phyloP scores from a whole-genome alignment of 306 rosid species.

The Bauhinia variegata region DNA sequence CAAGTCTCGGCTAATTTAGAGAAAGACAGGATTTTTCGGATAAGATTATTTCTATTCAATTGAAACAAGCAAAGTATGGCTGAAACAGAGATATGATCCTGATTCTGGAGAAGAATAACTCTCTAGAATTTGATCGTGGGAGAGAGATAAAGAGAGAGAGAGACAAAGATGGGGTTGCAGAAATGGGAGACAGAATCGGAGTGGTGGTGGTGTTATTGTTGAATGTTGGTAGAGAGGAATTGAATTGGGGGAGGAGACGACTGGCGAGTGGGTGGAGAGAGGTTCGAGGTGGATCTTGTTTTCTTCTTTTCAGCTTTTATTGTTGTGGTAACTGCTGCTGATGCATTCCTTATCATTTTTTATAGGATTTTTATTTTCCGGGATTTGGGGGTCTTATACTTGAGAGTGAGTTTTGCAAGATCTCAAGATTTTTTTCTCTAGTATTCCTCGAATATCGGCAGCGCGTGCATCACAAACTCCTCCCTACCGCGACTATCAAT shows the following conservation, averaged over 20 bases:
- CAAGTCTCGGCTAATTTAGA: background rate
- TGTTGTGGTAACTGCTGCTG: conserved; percentile 37
- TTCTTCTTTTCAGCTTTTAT: conserved; percentile 58
- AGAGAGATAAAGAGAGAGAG: conserved; percentile 2
- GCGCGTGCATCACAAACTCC: conserved; percentile 13
- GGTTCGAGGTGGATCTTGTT: conserved; percentile 98
- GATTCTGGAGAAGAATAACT: conserved; percentile 8
- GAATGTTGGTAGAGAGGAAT: background rate
- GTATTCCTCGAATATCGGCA: background rate
- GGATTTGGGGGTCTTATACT: conserved; percentile 55
- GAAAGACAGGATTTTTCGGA: conserved; percentile 11
- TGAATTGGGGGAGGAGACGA: background rate
- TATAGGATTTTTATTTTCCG: conserved; percentile 44
- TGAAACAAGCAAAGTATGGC: background rate
- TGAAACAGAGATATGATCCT: conserved; percentile 28
- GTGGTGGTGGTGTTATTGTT: conserved; percentile 15
- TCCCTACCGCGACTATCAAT: background rate
- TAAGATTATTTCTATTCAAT: background rate
- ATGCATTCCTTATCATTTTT: conserved; percentile 41
- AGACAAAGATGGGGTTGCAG: background rate
- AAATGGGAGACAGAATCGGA: background rate
- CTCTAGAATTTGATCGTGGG: conserved; percentile 27
- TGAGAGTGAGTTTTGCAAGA: conserved; percentile 45
- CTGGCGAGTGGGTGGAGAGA: conserved; percentile 48
- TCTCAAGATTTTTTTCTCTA: background rate